phyloP scores from a whole-genome alignment of 208 protist genomes.

The Kentomonas sorsogonicus region DNA sequence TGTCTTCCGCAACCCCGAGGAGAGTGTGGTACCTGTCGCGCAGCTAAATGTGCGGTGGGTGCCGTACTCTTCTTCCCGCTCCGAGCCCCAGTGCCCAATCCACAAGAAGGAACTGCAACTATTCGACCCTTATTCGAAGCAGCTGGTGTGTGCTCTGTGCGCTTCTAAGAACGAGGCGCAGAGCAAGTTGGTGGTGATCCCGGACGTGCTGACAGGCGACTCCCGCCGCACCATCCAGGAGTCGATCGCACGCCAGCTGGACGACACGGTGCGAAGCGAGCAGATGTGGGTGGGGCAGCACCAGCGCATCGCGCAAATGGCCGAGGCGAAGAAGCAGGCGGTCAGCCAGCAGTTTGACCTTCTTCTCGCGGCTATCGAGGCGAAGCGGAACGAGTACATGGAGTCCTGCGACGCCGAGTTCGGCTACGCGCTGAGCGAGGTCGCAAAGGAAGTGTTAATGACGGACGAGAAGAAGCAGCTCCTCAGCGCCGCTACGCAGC shows the following conservation, averaged over 20 bases:
- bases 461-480: slow-evolving; percentile 74
- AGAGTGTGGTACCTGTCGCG: slow-evolving; percentile 63
- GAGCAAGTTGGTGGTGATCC: slow-evolving; percentile 61
- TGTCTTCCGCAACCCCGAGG: slow-evolving; percentile 57
- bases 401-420: slow-evolving; percentile 73
- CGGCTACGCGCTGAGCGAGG: slow-evolving; percentile 49
- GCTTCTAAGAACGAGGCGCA: slow-evolving; percentile 29
- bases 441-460: slow-evolving; percentile 70
- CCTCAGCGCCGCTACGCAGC: slow-evolving; percentile 55
- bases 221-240: slow-evolving; percentile 58
- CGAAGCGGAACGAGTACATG: slow-evolving; percentile 64
- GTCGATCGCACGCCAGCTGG: slow-evolving; percentile 46
- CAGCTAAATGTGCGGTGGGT: slow-evolving; percentile 69
- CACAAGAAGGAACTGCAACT: slow-evolving; percentile 75
- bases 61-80: slow-evolving; percentile 49
- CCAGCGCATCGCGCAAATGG: slow-evolving; percentile 59
- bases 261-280: slow-evolving; percentile 42
- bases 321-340: slow-evolving; percentile 54
- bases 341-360: slow-evolving; percentile 77
- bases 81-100: slow-evolving; percentile 71
- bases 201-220: slow-evolving; percentile 68
- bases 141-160: slow-evolving; percentile 76
- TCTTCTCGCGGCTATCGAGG: slow-evolving; percentile 56
- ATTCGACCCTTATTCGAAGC: slow-evolving; percentile 71
- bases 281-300: slow-evolving; percentile 70